These are phyloP conservation scores for Leishmania arabica DNA, from an alignment of 208 protist species.

Conservation along the genomic window DNA sequence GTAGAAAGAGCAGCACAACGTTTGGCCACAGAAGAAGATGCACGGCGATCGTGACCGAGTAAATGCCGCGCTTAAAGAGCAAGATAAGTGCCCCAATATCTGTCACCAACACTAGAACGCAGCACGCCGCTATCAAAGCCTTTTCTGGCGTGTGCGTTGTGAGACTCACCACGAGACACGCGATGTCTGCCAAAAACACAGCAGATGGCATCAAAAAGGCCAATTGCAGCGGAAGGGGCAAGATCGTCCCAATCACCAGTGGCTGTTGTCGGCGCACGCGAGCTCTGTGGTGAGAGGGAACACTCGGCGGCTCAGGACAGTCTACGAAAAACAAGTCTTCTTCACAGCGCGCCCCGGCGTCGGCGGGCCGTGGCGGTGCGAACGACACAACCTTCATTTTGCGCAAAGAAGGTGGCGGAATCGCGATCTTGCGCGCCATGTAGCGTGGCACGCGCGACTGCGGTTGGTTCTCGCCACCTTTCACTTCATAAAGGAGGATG, in stretches of 20 bases:
- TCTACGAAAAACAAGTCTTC: constrained; percentile 39
- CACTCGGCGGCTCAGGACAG: constrained; percentile 22
- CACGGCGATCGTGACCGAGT: constrained; percentile 51
- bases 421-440: constrained; percentile 48
- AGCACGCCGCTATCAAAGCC: constrained; percentile 43
- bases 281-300: constrained; percentile 10
- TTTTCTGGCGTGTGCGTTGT: constrained; percentile 36
- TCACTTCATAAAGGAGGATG: constrained; percentile 39
- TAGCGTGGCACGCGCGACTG: constrained; percentile 49
- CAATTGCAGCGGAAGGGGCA: constrained; percentile 44
- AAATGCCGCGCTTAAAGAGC: constrained; percentile 49
- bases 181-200: constrained; percentile 64
- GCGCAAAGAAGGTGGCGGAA: constrained; percentile 40
- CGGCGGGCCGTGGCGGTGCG: constrained; percentile 22
- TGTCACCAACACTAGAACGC: constrained; percentile 46
- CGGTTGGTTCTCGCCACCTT: constrained; percentile 22
- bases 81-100: constrained; percentile 50
- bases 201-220: constrained; percentile 46
- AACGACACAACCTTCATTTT: constrained; percentile 63
- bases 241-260: constrained; percentile 51
- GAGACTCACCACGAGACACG: constrained; percentile 47
- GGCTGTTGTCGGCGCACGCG: constrained; percentile 7
- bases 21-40: constrained; percentile 67
- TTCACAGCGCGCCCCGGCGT: constrained; percentile 3
- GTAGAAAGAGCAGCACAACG: constrained; percentile 54